Evolutionary conservation across 352 stramenopile species (phyloP).

Genomic region (Globisporangium acanthophoron): DNA sequence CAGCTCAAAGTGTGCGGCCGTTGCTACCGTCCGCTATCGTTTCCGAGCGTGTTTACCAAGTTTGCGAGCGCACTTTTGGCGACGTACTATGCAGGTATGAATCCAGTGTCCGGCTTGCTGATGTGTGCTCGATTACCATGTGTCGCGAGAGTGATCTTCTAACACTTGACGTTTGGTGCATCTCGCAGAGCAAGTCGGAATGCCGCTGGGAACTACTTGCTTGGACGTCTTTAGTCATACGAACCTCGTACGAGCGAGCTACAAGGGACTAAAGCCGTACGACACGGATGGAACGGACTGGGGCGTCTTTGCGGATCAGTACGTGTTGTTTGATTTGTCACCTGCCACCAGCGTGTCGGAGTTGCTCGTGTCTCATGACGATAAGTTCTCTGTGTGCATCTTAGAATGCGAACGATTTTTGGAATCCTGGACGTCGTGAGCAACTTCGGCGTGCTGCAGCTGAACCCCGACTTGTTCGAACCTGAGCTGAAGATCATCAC

Average conservation of each 20-base stretch:
- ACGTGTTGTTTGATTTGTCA: neutral
- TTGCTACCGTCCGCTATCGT: conserved; percentile 57
- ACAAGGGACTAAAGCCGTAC: conserved; percentile 67
- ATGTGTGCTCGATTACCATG: neutral
- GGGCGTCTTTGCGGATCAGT: conserved; percentile 71
- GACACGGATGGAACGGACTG: conserved; percentile 58
- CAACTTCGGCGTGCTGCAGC: conserved; percentile 68
- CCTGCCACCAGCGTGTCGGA: neutral
- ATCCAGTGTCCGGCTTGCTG: neutral
- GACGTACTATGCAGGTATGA: conserved; percentile 66
- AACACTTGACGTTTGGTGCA: neutral
- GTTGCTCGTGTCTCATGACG: neutral
- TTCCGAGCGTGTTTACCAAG: conserved; percentile 74
- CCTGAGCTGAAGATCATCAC: conserved; percentile 72
- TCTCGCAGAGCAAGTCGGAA: conserved; percentile 57
- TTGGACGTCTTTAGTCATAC: conserved; percentile 75
- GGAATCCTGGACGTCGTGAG: conserved; percentile 71
- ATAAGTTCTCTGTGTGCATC: neutral
- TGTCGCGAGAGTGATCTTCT: neutral
- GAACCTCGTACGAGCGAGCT: conserved; percentile 51
- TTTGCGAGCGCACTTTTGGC: conserved; percentile 68
- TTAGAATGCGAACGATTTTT: conserved; percentile 77
- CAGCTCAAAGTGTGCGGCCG: conserved; percentile 28
- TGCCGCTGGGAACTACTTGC: conserved; percentile 58
- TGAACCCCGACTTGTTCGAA: conserved; percentile 61